Evolutionary conservation across 805 yeast genomes (phyloP).

Genomic region (Torulaspora quercuum): DNA sequence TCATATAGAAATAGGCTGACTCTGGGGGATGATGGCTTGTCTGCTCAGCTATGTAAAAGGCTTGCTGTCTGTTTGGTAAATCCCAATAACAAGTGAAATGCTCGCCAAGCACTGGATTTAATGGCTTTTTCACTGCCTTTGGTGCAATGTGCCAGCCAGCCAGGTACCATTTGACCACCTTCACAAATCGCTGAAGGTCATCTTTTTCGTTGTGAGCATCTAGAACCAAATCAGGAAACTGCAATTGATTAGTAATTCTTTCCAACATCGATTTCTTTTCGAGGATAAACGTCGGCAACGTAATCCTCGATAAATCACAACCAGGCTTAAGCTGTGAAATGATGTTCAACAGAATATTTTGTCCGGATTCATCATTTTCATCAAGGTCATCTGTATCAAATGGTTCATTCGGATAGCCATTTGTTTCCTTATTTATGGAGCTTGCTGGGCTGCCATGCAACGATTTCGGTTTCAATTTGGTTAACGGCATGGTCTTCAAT

Average conservation of each 20-base stretch:
- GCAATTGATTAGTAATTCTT: constrained; percentile 83
- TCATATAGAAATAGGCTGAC: constrained; percentile 83
- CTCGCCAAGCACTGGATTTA: constrained; percentile 93
- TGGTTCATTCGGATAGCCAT: constrained; percentile 9
- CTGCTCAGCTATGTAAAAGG: constrained; percentile 88
- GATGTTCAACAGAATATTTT: constrained; percentile 78
- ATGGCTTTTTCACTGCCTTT: constrained; percentile 94
- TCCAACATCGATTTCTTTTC: constrained; percentile 96
- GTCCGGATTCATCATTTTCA: constrained; percentile 88
- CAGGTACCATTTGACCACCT: constrained; percentile 83
- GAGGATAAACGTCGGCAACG: constrained; percentile 90
- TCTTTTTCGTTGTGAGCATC: constrained; percentile 61
- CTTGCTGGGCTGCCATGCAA: constrained; percentile 10
- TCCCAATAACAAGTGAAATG: constrained; percentile 92
- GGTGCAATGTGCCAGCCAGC: constrained; percentile 99
- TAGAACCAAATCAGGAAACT: constrained; percentile 71
- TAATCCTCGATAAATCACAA: constrained; percentile 81
- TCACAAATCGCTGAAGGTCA: constrained; percentile 63
- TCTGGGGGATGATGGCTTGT: constrained; percentile 99
- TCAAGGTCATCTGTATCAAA: constrained; percentile 69
- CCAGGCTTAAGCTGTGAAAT: constrained; percentile 93
- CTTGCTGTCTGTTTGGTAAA: constrained; percentile 62
- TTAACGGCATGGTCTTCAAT: constrained; percentile 9
- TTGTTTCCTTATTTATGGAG: constrained; percentile 5
- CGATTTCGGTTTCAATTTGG: constrained; percentile 9